Conservation (phyloP, 2,329 filamentous ascomycete genomes). For the Mollisia scopiformis region DNA sequence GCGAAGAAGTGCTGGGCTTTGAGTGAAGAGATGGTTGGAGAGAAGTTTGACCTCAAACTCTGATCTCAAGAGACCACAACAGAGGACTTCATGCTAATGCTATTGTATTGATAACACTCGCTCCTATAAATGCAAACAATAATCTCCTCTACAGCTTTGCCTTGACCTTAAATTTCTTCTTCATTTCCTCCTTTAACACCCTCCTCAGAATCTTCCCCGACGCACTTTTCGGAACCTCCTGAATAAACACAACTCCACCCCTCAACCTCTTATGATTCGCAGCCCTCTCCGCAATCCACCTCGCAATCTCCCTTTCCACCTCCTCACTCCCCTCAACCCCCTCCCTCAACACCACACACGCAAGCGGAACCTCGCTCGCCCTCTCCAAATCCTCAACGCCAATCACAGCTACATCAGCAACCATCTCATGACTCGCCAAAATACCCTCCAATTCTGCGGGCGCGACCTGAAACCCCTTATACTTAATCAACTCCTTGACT, state of each 20-base stretch:
- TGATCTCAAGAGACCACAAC: background rate
- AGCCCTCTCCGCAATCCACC: slow-evolving; percentile 61
- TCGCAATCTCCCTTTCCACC: slow-evolving; percentile 50
- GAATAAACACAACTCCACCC: slow-evolving; percentile 68
- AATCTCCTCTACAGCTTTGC: background rate
- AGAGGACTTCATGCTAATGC: background rate
- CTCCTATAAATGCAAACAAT: background rate
- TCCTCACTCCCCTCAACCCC: slow-evolving; percentile 26
- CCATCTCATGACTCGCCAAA: slow-evolving; percentile 45
- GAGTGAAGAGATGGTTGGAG: slow-evolving; percentile 47
- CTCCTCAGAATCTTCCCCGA: slow-evolving; percentile 54
- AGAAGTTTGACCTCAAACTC: slow-evolving; percentile 38
- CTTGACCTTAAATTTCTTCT: background rate
- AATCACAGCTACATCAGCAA: slow-evolving; percentile 63
- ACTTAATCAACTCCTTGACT: slow-evolving; percentile 66
- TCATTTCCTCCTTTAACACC: slow-evolving; percentile 45
- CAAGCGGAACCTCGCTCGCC: slow-evolving; percentile 70
- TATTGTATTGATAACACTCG: too few relatives aligned
- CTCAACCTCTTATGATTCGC: slow-evolving; percentile 68
- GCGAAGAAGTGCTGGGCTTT: slow-evolving; percentile 44
- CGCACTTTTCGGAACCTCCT: slow-evolving; percentile 71
- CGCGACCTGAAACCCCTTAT: slow-evolving; percentile 68
- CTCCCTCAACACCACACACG: slow-evolving; percentile 56
- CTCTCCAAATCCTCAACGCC: slow-evolving; percentile 61
- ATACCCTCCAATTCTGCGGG: slow-evolving; percentile 64